These are phyloP conservation scores for Phytophthora tubulina DNA, from an alignment of 352 stramenopile species.

Conservation along the genomic window DNA sequence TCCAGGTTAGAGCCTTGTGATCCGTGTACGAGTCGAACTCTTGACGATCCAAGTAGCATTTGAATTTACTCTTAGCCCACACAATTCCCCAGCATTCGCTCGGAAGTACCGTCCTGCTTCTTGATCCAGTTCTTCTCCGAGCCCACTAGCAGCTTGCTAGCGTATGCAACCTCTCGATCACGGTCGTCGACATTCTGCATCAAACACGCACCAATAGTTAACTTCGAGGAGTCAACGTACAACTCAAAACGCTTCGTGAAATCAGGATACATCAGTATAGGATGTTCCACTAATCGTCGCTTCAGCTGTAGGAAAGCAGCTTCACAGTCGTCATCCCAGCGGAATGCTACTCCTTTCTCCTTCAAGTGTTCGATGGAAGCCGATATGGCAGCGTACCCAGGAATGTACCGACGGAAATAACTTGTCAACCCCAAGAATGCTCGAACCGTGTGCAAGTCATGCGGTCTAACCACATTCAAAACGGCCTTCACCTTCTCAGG, in stretches of 20 bases:
- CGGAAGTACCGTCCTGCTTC: background rate
- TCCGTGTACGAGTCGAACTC: background rate
- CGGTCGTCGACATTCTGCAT: too few relatives aligned
- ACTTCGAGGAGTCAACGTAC: slow-evolving; percentile 3
- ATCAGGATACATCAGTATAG: slow-evolving; percentile 10
- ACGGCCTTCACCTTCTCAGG: too few relatives aligned
- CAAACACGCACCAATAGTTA: slow-evolving; percentile 1
- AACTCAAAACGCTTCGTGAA: slow-evolving; percentile 6
- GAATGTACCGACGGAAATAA: too few relatives aligned
- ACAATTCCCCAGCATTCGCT: slow-evolving; percentile 10
- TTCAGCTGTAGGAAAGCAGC: too few relatives aligned
- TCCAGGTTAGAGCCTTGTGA: slow-evolving; percentile 2
- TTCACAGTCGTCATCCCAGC: slow-evolving; percentile 5
- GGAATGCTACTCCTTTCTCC: background rate
- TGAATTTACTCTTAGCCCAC: background rate
- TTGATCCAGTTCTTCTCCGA: slow-evolving; percentile 7
- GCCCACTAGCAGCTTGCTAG: slow-evolving; percentile 4
- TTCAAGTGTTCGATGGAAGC: slow-evolving; percentile 5
- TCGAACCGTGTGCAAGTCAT: too few relatives aligned
- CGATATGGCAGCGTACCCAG: slow-evolving; percentile 1
- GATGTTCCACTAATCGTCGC: background rate
- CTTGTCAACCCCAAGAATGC: too few relatives aligned
- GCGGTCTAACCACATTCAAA: too few relatives aligned
- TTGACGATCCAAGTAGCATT: too few relatives aligned
- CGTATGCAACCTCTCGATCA: background rate